phyloP scores from a whole-genome alignment of 2,329 filamentous ascomycete species.

The Geosmithia flava region DNA sequence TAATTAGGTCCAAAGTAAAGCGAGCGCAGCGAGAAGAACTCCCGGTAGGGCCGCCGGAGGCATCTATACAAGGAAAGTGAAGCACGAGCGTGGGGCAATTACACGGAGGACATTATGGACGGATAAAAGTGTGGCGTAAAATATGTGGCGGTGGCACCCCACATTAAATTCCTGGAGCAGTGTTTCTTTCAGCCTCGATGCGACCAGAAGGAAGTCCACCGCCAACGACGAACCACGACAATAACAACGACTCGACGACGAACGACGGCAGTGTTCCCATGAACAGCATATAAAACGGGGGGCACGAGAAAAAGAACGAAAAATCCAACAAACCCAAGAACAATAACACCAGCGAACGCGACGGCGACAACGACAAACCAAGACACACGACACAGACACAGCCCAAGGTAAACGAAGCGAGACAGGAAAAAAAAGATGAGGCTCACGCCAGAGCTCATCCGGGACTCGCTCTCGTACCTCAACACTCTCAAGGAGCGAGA shows the following conservation, averaged over 20 bases:
- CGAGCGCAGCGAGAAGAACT: too few species aligned
- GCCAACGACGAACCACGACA: neutral
- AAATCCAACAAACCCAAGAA: too few species aligned
- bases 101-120: too few species aligned
- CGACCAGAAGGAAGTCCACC: neutral
- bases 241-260: neutral
- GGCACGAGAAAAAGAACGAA: too few species aligned
- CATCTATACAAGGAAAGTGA: too few species aligned
- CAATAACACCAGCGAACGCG: too few species aligned
- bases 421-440: conserved; percentile 50
- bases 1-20: too few species aligned
- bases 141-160: neutral
- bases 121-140: neutral
- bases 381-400: neutral
- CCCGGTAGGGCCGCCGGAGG: too few species aligned
- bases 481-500: conserved; percentile 98
- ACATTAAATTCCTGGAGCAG: neutral
- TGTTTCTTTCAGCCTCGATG: neutral
- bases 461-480: conserved; percentile 91
- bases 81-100: too few species aligned
- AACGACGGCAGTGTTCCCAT: too few species aligned
- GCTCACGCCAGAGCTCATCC: conserved; percentile 90
- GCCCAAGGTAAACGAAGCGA: conserved; percentile 6
- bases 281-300: too few species aligned
- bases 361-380: neutral